Evolutionary conservation across 305 asterid genomes (phyloP).

Genomic region (Fraxinus floribunda): DNA sequence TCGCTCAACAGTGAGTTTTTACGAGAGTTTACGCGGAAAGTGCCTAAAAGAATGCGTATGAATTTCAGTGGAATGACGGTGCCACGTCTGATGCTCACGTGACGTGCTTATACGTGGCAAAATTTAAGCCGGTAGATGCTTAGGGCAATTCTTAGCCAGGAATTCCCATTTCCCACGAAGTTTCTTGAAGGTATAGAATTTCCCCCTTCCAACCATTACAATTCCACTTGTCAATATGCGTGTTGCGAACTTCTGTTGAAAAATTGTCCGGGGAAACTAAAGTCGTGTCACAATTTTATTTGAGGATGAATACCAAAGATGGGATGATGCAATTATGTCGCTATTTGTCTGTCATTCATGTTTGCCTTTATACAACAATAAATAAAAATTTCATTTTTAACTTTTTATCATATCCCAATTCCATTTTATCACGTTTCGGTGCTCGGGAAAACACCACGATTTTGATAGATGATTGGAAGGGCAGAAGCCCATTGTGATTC

Average conservation of each 20-base stretch:
- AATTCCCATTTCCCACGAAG: slow-evolving; percentile 57
- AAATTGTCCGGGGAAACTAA: too few relatives aligned
- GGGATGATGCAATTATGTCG: background rate
- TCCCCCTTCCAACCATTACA: background rate
- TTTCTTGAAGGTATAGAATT: slow-evolving; percentile 56
- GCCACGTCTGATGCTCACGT: slow-evolving; percentile 62
- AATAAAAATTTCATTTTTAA: background rate
- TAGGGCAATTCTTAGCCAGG: slow-evolving; percentile 47
- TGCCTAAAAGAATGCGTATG: slow-evolving; percentile 51
- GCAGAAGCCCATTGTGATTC: background rate
- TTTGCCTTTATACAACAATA: background rate
- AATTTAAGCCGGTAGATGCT: slow-evolving; percentile 36
- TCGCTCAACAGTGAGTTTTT: background rate
- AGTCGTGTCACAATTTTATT: too few relatives aligned
- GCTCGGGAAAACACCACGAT: background rate
- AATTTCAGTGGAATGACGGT: slow-evolving; percentile 33
- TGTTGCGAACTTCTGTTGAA: background rate
- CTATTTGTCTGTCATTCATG: background rate
- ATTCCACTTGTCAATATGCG: background rate
- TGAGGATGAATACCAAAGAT: background rate
- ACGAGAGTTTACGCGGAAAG: slow-evolving; percentile 25
- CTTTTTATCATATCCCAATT: background rate
- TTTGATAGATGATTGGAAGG: background rate
- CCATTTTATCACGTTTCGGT: background rate
- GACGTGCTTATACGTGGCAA: slow-evolving; percentile 51